Percentiles rank a stretch among this genome's conserved stretches.
phyloP scores from a whole-genome alignment of 345 rosid genomes.

The Salix suchowensis region DNA sequence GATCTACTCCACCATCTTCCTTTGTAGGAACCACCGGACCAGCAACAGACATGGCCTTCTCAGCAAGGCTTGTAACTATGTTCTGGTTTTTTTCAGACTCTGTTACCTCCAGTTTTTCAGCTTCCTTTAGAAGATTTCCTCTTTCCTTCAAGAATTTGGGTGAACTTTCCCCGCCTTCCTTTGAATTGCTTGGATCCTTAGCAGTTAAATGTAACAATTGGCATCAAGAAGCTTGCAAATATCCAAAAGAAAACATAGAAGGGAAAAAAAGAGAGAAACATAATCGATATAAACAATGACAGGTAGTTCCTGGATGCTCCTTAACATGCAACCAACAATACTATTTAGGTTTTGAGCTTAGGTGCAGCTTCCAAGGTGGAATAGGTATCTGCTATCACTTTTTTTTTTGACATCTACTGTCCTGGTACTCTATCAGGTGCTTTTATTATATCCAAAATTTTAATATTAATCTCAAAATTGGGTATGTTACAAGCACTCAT shows the following conservation, averaged over 20 bases:
- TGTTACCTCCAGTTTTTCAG: slow-evolving; percentile 35
- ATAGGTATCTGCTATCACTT: background rate
- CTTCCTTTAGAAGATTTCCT: slow-evolving; percentile 32
- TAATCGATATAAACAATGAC: background rate
- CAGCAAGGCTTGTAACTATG: slow-evolving; percentile 76
- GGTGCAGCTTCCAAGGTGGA: background rate
- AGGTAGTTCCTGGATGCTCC: background rate
- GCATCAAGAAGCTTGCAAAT: slow-evolving; percentile 2
- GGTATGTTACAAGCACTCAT: background rate
- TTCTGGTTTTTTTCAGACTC: slow-evolving; percentile 38
- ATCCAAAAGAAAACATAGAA: background rate
- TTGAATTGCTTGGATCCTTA: slow-evolving; percentile 33
- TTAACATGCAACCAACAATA: background rate
- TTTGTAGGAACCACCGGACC: slow-evolving; percentile 92
- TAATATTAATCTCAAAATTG: background rate
- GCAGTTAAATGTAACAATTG: background rate
- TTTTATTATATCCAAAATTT: background rate
- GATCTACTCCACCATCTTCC: slow-evolving; percentile 89
- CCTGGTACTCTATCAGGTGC: background rate
- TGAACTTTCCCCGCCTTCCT: slow-evolving; percentile 25
- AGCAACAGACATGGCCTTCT: slow-evolving; percentile 94
- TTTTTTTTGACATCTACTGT: background rate
- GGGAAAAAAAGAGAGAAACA: background rate
- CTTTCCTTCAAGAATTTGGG: slow-evolving; percentile 32
- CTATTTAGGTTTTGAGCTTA: background rate